Evolutionary conservation across 306 rosid species (phyloP).

Genomic region (Prunus mume): DNA sequence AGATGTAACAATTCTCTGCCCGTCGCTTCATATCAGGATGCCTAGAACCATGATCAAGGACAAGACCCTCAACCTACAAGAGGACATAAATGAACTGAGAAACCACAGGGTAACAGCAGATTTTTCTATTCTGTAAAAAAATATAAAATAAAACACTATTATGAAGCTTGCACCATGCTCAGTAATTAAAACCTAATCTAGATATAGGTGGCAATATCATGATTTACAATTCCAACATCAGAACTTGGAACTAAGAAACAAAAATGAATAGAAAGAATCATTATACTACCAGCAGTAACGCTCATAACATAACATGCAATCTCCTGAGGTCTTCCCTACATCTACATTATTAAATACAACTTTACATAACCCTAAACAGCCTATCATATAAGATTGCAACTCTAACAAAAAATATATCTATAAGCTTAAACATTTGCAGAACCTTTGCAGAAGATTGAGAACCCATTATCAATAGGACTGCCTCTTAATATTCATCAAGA

Average conservation of each 20-base stretch:
- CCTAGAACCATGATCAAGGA: conserved; percentile 98
- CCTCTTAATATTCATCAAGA: not conserved
- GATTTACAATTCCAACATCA: not conserved
- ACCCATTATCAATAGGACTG: not conserved
- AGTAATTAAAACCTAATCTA: not conserved
- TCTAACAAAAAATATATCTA: not conserved
- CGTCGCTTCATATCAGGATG: conserved; percentile 98
- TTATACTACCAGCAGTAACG: not conserved
- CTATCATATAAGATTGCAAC: not conserved
- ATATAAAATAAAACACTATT: not conserved
- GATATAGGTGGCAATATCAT: not conserved
- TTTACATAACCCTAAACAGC: not conserved
- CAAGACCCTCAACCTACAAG: conserved; percentile 92
- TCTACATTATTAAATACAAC: too few relatives aligned
- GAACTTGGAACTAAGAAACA: not conserved
- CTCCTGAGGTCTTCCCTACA: not conserved
- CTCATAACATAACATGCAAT: not conserved
- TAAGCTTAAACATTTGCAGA: not conserved
- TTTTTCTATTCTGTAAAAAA: not conserved
- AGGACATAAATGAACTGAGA: conserved; percentile 13
- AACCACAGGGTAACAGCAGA: not conserved
- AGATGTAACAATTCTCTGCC: conserved; percentile 85
- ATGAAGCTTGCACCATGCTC: not conserved
- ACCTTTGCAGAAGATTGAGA: not conserved
- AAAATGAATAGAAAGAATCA: not conserved